Base-by-base conservation (phyloP, 2,329 filamentous ascomycete species). In the Ophiocordyceps robertsii region DNA sequence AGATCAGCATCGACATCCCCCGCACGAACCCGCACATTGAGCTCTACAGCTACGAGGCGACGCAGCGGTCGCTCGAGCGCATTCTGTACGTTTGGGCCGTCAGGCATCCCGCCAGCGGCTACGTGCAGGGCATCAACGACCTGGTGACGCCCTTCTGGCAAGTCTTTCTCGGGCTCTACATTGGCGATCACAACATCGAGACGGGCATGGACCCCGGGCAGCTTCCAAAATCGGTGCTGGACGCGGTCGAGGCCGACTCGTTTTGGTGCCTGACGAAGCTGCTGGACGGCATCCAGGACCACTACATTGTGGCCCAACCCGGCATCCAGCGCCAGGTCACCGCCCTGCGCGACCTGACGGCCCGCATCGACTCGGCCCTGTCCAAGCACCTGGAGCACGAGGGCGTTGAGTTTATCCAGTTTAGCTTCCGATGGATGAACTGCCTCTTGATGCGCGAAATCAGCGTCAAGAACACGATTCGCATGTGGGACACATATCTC, bases 401-500 rank as follows among this genome's bases (percentile, higher is more conserved):
- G 62, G 82, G 88, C 29, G 87, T 98, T 27, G 92, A 98, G 59
- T 98, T 98, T 57, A 98, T 98, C 55, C 92, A 98, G 58, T 98
- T 98, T 65, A 95, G 88, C 63, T 98, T 98, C 60, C 76, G 92
- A 44, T 98, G 92, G 92, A 98, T 98, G 92, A 98, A 98, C 56
- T 98, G 92, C 61, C 75, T 98, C 41, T 70, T 98, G 50, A 98
- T 98, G 92, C 77, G 92, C 49, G 92, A 98, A 65, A 84, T 98
- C 50, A 95, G 84, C 58, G 90, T 98, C 44, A 85, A 82, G 60
- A 96, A 95, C 59, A 95, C 88, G 1, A 94, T 98, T 49, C 75
- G 92, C 52, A 98, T 98, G 92, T 98, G 92, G 92, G 92, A 98
- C 63, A 98, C 92, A 24, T 98, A 98, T 66, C 76, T 98, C 67